Conservation (phyloP, 2,329 filamentous ascomycete species). For the Mycosphaerella sp. region DNA sequence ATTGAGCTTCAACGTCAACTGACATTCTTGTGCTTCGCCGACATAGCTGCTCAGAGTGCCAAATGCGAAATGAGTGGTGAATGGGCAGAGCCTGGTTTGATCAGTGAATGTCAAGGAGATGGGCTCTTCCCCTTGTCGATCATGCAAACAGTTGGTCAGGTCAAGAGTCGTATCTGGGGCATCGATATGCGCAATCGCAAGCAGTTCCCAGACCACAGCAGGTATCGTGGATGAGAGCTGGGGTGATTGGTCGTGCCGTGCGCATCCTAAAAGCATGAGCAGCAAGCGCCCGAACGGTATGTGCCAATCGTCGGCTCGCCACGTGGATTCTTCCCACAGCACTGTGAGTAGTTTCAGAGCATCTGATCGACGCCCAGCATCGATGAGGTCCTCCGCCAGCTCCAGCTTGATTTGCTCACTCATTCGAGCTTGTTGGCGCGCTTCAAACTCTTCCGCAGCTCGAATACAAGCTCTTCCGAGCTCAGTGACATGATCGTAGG, state of each 20-base stretch:
- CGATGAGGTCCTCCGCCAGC: slow-evolving; percentile 49
- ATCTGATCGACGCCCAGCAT: slow-evolving; percentile 44
- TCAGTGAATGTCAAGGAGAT: slow-evolving; percentile 20
- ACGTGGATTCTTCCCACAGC: slow-evolving; percentile 52
- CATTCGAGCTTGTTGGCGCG: slow-evolving; percentile 48
- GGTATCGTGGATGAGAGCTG: slow-evolving; percentile 43
- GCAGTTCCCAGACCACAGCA: slow-evolving; percentile 53
- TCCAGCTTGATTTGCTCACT: slow-evolving; percentile 51
- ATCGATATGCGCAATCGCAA: slow-evolving; percentile 20
- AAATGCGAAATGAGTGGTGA: slow-evolving; percentile 50
- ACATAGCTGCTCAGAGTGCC: slow-evolving; percentile 51
- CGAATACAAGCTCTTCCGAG: slow-evolving; percentile 46
- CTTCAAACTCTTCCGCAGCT: slow-evolving; percentile 45
- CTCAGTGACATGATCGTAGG: slow-evolving; percentile 48
- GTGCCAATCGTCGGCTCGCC: slow-evolving; percentile 57
- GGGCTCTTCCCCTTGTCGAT: slow-evolving; percentile 7
- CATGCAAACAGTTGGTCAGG: slow-evolving; percentile 19
- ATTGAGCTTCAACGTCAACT: slow-evolving; percentile 48
- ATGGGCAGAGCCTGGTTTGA: slow-evolving; percentile 30
- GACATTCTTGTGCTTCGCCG: slow-evolving; percentile 51
- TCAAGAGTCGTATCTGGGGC: slow-evolving; percentile 6
- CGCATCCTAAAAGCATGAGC: slow-evolving; percentile 50
- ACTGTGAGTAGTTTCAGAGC: slow-evolving; percentile 47
- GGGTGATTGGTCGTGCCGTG: slow-evolving; percentile 29
- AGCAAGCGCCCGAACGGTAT: slow-evolving; percentile 49